phyloP scores from a whole-genome alignment of 106 monocot species.

The Apostasia shenzhenica region DNA sequence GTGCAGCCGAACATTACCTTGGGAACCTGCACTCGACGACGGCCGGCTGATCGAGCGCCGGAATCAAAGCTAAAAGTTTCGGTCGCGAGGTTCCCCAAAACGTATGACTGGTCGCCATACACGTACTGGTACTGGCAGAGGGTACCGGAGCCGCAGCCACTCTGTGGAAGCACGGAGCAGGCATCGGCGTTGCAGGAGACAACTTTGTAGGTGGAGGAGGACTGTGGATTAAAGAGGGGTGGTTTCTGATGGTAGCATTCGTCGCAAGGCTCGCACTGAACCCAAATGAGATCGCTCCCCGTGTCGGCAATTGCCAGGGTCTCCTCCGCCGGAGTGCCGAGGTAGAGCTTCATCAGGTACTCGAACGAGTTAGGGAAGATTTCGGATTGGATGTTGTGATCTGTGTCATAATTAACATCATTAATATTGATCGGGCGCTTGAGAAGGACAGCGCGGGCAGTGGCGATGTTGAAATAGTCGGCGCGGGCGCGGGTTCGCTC shows the following conservation, averaged over 20 bases:
- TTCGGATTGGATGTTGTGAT: not conserved
- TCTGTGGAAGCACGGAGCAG: slow-evolving; percentile 5
- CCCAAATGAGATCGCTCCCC: slow-evolving; percentile 26
- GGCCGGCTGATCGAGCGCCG: not conserved
- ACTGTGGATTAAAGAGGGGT: slow-evolving; percentile 17
- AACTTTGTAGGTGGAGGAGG: slow-evolving; percentile 17
- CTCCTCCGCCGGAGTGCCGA: slow-evolving; percentile 21
- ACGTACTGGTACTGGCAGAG: slow-evolving; percentile 12
- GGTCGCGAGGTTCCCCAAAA: slow-evolving; percentile 20
- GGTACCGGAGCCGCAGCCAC: not conserved
- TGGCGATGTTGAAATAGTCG: not conserved
- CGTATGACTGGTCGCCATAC: slow-evolving; percentile 28
- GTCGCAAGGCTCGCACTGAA: slow-evolving; percentile 16
- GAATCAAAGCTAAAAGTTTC: slow-evolving; percentile 32
- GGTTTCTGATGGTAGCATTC: slow-evolving; percentile 7
- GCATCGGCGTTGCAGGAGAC: slow-evolving; percentile 11
- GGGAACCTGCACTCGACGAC: not conserved
- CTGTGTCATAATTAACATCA: too few species aligned
- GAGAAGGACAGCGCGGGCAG: not conserved
- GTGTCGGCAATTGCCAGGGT: slow-evolving; percentile 22
- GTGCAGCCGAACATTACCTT: slow-evolving; percentile 31
- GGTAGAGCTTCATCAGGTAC: slow-evolving; percentile 28
- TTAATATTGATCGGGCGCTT: too few species aligned
- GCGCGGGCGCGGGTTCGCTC: slow-evolving; percentile 13
- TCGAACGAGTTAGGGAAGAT: slow-evolving; percentile 10